Conservation (phyloP, 495 filamentous ascomycete genomes). For the Margaritispora aquatica region DNA sequence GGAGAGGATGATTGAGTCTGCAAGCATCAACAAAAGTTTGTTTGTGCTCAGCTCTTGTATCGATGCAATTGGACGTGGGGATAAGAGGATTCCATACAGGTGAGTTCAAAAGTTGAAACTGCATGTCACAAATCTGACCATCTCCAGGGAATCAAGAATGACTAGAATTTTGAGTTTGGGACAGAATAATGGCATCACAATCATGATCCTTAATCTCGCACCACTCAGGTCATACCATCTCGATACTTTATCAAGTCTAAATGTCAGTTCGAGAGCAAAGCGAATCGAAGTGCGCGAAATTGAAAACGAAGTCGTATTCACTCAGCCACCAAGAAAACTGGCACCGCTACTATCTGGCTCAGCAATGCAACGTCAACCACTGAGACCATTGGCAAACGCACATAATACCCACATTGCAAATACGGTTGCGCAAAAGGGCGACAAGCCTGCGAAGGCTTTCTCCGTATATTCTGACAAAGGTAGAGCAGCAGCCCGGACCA, state of each 20-base stretch:
- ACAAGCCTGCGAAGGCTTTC: constrained; percentile 79
- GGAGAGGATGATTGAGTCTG: constrained; percentile 89
- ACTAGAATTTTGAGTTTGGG: constrained; percentile 88
- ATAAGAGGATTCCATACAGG: constrained; percentile 73
- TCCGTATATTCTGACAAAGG: constrained; percentile 72
- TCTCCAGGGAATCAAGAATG: constrained; percentile 76
- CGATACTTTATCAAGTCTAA: constrained; percentile 88
- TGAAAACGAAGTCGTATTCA: constrained; percentile 86
- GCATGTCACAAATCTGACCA: constrained; percentile 28
- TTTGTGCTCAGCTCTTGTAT: constrained; percentile 95
- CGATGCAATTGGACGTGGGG: constrained; percentile 72
- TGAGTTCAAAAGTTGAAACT: not conserved
- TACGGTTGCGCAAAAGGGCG: constrained; percentile 44
- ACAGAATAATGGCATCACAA: constrained; percentile 90
- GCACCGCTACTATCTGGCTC: constrained; percentile 40
- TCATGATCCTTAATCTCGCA: constrained; percentile 96
- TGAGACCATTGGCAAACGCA: constrained; percentile 63
- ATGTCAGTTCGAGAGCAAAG: constrained; percentile 92
- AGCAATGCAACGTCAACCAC: constrained; percentile 60
- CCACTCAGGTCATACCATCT: constrained; percentile 82
- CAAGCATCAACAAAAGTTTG: constrained; percentile 95
- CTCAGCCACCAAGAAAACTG: constrained; percentile 54
- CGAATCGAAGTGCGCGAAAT: constrained; percentile 93
- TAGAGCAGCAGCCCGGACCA: constrained; percentile 33
- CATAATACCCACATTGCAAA: constrained; percentile 57